Conservation (phyloP, 352 stramenopile genomes). For the Phytophthora kernoviae region DNA sequence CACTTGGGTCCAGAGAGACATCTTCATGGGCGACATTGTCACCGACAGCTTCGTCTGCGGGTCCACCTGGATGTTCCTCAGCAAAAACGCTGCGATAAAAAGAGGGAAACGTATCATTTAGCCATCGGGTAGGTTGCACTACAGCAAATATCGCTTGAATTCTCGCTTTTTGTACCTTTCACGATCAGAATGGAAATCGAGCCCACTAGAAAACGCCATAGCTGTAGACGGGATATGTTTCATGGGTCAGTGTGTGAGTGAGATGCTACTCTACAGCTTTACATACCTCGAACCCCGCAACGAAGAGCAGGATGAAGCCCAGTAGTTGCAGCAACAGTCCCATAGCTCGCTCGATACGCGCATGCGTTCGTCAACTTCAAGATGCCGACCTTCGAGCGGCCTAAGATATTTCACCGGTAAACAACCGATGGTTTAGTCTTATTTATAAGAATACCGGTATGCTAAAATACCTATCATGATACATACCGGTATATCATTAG, state of each 20-base stretch:
- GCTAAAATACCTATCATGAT: neutral
- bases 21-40: slow-evolving; percentile 32
- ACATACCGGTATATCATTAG: neutral
- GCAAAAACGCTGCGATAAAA: slow-evolving; percentile 40
- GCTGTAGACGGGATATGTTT: slow-evolving; percentile 5
- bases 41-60: slow-evolving; percentile 49
- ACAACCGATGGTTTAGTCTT: neutral
- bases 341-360: slow-evolving; percentile 9
- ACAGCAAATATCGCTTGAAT: neutral
- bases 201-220: slow-evolving; percentile 26
- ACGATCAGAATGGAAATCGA: slow-evolving; percentile 19
- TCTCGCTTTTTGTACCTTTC: slow-evolving; percentile 12
- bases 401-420: neutral
- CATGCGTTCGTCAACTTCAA: slow-evolving; percentile 6
- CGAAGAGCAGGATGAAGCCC: slow-evolving; percentile 12
- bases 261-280: neutral
- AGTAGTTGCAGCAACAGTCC: slow-evolving; percentile 19
- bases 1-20: slow-evolving; percentile 61
- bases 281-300: slow-evolving; percentile 25
- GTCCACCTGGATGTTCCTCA: slow-evolving; percentile 55
- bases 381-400: neutral
- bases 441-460: neutral
- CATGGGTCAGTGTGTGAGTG: no score
- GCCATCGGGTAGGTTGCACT: neutral
- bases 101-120: neutral